Evolutionary conservation across 345 rosid genomes (phyloP), one percentile per base, ranked within the genome.

Genomic region (Euphorbia pulcherrima): DNA sequence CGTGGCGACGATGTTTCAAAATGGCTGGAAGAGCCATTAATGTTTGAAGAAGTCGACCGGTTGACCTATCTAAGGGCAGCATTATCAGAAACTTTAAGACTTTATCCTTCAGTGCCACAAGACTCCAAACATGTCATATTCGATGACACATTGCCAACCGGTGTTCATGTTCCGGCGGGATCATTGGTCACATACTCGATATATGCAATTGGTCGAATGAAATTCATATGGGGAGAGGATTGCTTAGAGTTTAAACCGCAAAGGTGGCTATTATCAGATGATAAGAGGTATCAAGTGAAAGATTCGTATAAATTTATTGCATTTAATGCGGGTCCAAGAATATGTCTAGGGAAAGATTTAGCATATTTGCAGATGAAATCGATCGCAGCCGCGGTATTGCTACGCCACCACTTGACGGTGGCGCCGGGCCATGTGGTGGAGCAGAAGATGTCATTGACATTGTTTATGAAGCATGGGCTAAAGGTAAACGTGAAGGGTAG

Each of bases 381-480:
- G 21, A 72, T 80, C 18, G 82, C 66, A 17, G 77, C 86, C 0
- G 84, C 81, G 0, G 75, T 78, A 14, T 24, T 83, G 56, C 62
- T 80, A 44, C 79, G 77, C 20, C 84, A 83, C 81, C 75, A 79
- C 58, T 68, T 83, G 41, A 33, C 66, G 54, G 79, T 80, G 46
- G 81, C 48, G 6, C 68, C 75, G 8, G 82, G 87, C 26, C 87
- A 83, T 68, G 51, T 51, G 0, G 84, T 83, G 57, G 87, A 80
- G 83, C 84, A 83, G 47, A 83, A 83, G 58, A 83, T 83, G 84
- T 83, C 87, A 5, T 60, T 80, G 76, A 83, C 87, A 2, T 62
- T 83, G 68, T 83, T 83, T 27, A 77, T 83, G 84, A 83, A 83
- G 79, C 59, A 80, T 56, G 87, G 86, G 1, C 71, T 80, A 7